Conservation (phyloP, 2,329 filamentous ascomycete genomes). For the Penicillium vulpinum region DNA sequence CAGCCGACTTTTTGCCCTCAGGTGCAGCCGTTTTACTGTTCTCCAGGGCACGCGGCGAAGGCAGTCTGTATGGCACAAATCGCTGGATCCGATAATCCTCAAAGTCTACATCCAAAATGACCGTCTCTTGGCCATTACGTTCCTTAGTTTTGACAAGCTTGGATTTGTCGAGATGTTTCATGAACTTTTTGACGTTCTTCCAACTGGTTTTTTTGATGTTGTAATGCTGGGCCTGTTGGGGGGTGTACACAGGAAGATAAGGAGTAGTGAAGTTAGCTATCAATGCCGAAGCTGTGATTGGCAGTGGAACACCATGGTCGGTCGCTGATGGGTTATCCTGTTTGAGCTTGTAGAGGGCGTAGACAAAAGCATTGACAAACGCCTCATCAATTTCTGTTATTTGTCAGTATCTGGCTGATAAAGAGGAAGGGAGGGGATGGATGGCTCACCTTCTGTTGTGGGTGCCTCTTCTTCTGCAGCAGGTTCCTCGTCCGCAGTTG, state of each 20-base stretch:
- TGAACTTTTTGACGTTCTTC: constrained; percentile 70
- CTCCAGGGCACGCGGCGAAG: constrained; percentile 55
- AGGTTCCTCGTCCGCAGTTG: constrained; percentile 36
- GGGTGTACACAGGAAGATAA: constrained; percentile 60
- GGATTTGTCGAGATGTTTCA: constrained; percentile 66
- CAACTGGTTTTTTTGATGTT: constrained; percentile 70
- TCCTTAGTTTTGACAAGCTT: constrained; percentile 65
- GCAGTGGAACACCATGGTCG: constrained; percentile 60
- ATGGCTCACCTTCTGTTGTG: constrained; percentile 56
- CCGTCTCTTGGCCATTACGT: constrained; percentile 62
- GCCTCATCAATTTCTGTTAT: constrained; percentile 65
- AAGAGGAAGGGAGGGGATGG: neutral
- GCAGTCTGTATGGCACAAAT: constrained; percentile 64
- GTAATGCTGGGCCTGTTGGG: constrained; percentile 57
- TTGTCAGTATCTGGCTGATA: constrained; percentile 8
- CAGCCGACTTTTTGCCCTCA: constrained; percentile 29
- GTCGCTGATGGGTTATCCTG: constrained; percentile 53
- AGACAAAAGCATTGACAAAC: constrained; percentile 65
- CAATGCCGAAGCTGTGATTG: constrained; percentile 63
- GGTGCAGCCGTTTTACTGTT: constrained; percentile 37
- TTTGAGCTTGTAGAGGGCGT: constrained; percentile 61
- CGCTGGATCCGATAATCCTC: constrained; percentile 53
- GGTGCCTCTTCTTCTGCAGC: constrained; percentile 50
- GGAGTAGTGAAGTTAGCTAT: constrained; percentile 67
- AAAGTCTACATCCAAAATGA: constrained; percentile 67